Evolutionary conservation across 2,329 filamentous ascomycete species (phyloP).

Genomic region (Cladosporium cucumerinum): DNA sequence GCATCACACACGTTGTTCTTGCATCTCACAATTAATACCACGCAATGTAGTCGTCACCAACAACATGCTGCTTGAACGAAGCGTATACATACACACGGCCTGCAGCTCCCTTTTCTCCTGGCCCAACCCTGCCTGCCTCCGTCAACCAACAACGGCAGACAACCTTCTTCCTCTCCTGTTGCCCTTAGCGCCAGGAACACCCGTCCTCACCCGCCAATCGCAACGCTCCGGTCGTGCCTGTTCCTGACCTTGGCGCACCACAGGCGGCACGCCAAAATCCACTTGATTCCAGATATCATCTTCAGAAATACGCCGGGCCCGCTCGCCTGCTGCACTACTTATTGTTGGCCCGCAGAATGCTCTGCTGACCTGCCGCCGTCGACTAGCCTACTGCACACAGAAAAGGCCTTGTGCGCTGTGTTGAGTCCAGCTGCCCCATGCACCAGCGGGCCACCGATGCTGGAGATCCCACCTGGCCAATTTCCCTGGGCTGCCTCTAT

Average conservation of each 20-base stretch:
- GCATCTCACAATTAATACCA: background rate
- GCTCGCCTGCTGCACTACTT: background rate
- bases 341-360: background rate
- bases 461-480: conserved; percentile 13
- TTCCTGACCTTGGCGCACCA: conserved; percentile 7
- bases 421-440: background rate
- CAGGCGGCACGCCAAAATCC: background rate
- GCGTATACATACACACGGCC: background rate
- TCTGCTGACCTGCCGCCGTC: conserved; percentile 7
- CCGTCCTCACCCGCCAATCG: conserved; percentile 9
- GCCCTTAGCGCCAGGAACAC: conserved; percentile 15
- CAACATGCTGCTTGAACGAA: background rate
- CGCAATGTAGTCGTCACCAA: background rate
- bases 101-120: background rate
- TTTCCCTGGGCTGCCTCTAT: background rate
- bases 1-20: background rate
- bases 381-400: background rate
- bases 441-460: background rate
- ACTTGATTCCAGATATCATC: conserved; percentile 1
- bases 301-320: conserved; percentile 13
- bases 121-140: background rate
- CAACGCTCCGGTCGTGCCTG: background rate
- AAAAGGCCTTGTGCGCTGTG: background rate
- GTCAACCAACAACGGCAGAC: background rate
- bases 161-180: background rate